phyloP scores from a whole-genome alignment of 2,329 filamentous ascomycete genomes.

The Colletotrichum truncatum region DNA sequence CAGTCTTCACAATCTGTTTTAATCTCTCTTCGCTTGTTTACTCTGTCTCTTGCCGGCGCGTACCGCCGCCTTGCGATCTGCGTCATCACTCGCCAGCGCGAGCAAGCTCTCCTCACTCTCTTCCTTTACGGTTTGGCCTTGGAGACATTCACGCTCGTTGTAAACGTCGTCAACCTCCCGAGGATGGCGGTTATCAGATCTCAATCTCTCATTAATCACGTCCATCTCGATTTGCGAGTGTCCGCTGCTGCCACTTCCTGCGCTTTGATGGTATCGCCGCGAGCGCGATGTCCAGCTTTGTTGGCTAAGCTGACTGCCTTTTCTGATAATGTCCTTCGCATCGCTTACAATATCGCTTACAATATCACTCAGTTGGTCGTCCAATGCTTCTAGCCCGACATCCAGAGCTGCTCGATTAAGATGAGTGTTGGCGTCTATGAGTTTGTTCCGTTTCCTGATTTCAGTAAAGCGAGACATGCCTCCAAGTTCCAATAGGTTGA shows the following conservation, averaged over 20 bases:
- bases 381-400: slow-evolving; percentile 46
- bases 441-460: slow-evolving; percentile 68
- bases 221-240: slow-evolving; percentile 39
- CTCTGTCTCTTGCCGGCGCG: slow-evolving; percentile 16
- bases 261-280: slow-evolving; percentile 21
- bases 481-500: slow-evolving; percentile 78
- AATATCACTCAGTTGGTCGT: slow-evolving; percentile 47
- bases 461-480: slow-evolving; percentile 76
- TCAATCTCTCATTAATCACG: slow-evolving; percentile 29
- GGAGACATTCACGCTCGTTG: slow-evolving; percentile 45
- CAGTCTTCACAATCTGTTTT: not conserved
- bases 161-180: slow-evolving; percentile 34
- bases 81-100: not conserved
- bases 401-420: slow-evolving; percentile 46
- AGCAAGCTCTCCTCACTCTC: slow-evolving; percentile 30
- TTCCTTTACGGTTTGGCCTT: slow-evolving; percentile 47
- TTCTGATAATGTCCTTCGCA: slow-evolving; percentile 38
- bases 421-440: slow-evolving; percentile 58
- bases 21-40: not conserved
- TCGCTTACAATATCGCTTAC: slow-evolving; percentile 44
- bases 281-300: not conserved
- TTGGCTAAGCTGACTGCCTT: slow-evolving; percentile 9
- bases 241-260: slow-evolving; percentile 28
- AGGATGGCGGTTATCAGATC: slow-evolving; percentile 33
- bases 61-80: slow-evolving; percentile 4